phyloP scores from a whole-genome alignment of 805 yeast species.

The Starmera amethionina region DNA sequence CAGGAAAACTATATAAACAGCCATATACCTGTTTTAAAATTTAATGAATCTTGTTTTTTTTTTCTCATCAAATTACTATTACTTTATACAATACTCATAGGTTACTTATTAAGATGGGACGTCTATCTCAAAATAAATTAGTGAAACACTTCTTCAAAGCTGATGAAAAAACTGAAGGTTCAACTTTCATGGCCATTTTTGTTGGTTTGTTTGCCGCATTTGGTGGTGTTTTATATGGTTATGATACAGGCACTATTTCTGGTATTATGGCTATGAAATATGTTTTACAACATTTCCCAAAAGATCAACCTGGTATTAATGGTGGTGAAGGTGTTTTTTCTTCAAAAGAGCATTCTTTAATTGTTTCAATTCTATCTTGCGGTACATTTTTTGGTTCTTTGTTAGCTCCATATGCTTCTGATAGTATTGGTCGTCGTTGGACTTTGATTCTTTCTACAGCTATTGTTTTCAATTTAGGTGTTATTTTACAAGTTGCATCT shows the following conservation, averaged over 20 bases:
- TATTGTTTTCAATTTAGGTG: conserved; percentile 42
- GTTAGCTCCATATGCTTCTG: conserved; percentile 47
- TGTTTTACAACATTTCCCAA: conserved; percentile 32
- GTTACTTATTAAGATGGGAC: conserved; percentile 4
- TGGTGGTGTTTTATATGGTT: conserved; percentile 59
- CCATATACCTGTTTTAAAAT: too few relatives aligned
- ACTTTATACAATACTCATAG: too few relatives aligned
- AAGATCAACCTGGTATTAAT: conserved; percentile 15
- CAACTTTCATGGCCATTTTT: conserved; percentile 35
- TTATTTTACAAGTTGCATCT: conserved; percentile 37
- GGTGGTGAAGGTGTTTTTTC: conserved; percentile 23
- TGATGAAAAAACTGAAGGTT: conserved; percentile 39
- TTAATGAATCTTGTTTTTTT: not conserved
- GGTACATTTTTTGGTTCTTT: conserved; percentile 68
- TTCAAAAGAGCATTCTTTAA: conserved; percentile 42
- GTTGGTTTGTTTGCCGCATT: conserved; percentile 57
- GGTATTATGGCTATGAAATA: conserved; percentile 58
- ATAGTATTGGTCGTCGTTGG: conserved; percentile 45
- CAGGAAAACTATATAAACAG: too few relatives aligned
- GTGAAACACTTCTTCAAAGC: conserved; percentile 27
- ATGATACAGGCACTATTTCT: conserved; percentile 58
- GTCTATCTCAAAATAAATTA: not conserved
- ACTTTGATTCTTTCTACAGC: conserved; percentile 34
- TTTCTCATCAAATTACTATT: not conserved
- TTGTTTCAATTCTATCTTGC: conserved; percentile 64